Evolutionary conservation across 495 filamentous ascomycete species (phyloP), one percentile per base, ranked within the genome.

Genomic region (Cetradonia linearis): DNA sequence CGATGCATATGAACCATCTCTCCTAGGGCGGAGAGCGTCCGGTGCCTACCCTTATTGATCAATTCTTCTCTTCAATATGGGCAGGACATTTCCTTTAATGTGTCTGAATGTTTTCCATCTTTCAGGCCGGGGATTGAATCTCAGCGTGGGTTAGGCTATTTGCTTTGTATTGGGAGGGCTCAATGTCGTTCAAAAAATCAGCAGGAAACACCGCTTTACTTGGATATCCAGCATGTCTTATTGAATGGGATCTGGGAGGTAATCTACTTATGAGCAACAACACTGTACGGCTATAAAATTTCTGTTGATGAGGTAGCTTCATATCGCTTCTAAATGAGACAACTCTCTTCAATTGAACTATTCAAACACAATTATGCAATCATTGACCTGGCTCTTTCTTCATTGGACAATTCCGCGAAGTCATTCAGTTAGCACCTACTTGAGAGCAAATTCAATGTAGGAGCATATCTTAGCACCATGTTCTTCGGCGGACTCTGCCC

Each of bases 261-360:
- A 59, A 59, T 52, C 47, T 23, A 18, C 18, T 25, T 59, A 52
- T 42, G 47, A 28, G 57, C 36, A 59, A 59, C 30, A 46, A 38
- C 47, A 34, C 42, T 52, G 8, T 37, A 52, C 50, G 57, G n/a
- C 8, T 28, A 20, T 31, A n/a, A 20, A 5, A 9, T 31, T 31
- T 20, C 25, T 53, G 8, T 46, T 37, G 25, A 52, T 18, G 16
- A 27, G 48, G 40, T 59, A 59, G 46, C 46, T 52, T 50, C 5
- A 27, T 3, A 9, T 38, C 3, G 10, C 34, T 59, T 46, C 33
- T 42, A 23, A 28, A 59, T 38, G 57, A 47, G 47, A 59, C n/a
- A 20, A 49, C 27, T 23, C 18, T 14, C 38, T 37, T 59, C 23
- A 40, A 50, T n/a, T 16, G 18, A 38, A 25, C n/a, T n/a, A n/a